Percentiles rank a stretch among this genome's conserved stretches.
These are phyloP conservation scores for Pseudozyma sp. DNA, from an alignment of 1,284 basidiomycete genomes.

Conservation along the genomic window DNA sequence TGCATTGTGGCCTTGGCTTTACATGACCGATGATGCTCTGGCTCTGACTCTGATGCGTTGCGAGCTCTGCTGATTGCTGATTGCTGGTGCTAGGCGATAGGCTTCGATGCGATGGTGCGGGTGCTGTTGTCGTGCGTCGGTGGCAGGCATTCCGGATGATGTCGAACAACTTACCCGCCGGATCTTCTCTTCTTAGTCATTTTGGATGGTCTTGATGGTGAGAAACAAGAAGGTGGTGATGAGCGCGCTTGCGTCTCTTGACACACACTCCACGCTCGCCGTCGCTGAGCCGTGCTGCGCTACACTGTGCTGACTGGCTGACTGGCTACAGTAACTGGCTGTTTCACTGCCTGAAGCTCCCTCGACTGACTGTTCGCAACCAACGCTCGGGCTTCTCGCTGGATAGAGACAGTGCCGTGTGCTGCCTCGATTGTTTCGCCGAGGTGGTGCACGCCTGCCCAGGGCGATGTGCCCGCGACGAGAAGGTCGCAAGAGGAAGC, in stretches of 20 bases:
- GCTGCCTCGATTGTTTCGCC: no score
- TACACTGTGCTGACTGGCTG: not conserved
- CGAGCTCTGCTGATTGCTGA: no score
- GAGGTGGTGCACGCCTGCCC: no score
- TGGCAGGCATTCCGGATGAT: not conserved
- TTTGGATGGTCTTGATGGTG: constrained; percentile 57
- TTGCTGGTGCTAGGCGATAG: not conserved
- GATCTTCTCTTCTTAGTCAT: constrained; percentile 99
- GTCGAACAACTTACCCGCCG: constrained; percentile 69
- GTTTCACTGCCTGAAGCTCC: no score
- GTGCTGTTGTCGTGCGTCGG: not conserved
- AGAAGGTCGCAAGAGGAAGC: no score
- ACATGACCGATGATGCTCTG: no score
- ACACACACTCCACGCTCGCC: not conserved
- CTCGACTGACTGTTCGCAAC: no score
- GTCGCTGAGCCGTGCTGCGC: not conserved
- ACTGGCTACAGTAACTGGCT: constrained; percentile 3
- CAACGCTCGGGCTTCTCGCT: no score
- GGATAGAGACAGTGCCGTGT: no score
- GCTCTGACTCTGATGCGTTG: no score
- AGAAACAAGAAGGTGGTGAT: constrained; percentile 36
- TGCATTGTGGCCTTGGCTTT: no score
- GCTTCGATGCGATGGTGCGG: not conserved
- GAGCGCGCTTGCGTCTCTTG: constrained; percentile 27
- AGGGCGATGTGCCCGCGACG: no score